These are phyloP conservation scores for Dictyophora rubrovolvata DNA, from an alignment of 768 basidiomycete genomes.

Conservation along the genomic window DNA sequence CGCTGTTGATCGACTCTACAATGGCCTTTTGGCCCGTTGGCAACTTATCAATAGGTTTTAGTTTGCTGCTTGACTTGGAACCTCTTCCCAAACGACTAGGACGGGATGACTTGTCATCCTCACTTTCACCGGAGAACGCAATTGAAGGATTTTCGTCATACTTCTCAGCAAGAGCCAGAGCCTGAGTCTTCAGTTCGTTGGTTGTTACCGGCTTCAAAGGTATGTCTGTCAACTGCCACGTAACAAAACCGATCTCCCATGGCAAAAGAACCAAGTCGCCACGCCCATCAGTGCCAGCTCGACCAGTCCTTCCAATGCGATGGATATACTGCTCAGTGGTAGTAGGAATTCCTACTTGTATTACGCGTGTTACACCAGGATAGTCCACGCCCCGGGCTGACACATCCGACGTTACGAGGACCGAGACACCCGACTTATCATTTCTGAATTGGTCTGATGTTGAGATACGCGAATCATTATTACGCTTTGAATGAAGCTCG, in stretches of 20 bases:
- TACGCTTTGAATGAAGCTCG: constrained; percentile 76
- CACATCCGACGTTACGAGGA: constrained; percentile 81
- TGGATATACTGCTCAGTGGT: constrained; percentile 70
- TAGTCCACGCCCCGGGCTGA: constrained; percentile 87
- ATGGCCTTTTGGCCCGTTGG: constrained; percentile 17
- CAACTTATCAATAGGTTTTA: background rate
- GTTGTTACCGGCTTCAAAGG: constrained; percentile 54
- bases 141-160: constrained; percentile 36
- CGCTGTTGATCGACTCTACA: constrained; percentile 19
- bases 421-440: constrained; percentile 39
- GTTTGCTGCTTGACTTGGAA: background rate
- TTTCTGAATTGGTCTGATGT: constrained; percentile 52
- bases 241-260: constrained; percentile 66
- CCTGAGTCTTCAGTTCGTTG: constrained; percentile 35
- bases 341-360: constrained; percentile 79
- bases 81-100: background rate
- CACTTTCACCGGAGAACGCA: constrained; percentile 21
- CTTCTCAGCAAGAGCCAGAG: constrained; percentile 34
- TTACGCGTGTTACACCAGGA: constrained; percentile 77
- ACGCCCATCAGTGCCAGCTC: constrained; percentile 50
- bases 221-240: constrained; percentile 50
- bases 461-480: constrained; percentile 44
- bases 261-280: constrained; percentile 75
- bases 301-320: constrained; percentile 77
- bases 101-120: background rate